Evolutionary conservation across 495 filamentous ascomycete genomes (phyloP), one percentile per base, ranked within the genome.

Genomic region (Amniculicola lignicola): DNA sequence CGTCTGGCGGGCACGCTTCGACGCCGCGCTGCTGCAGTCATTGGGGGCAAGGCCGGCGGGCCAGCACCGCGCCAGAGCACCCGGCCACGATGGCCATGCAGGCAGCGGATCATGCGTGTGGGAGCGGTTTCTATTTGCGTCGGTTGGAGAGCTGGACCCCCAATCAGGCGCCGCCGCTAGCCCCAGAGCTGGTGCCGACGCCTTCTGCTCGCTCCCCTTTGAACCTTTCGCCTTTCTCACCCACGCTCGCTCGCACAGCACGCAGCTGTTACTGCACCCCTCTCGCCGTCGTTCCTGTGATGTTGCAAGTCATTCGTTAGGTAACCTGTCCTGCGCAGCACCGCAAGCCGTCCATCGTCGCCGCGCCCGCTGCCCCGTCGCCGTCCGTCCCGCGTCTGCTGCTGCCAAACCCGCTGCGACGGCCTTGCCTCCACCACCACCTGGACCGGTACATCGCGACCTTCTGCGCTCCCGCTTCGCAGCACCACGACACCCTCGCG

Each of bases 31-130:
- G 52, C 52, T 23, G 46, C n/a, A n/a, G n/a, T n/a, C n/a, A n/a
- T n/a, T n/a, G n/a, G n/a, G n/a, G n/a, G n/a, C n/a, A n/a, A n/a
- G n/a, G n/a, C n/a, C n/a, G n/a, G 46, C 46, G 38, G 7, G 10
- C 2, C 7, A 50, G 21, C 43, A 28, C n/a, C 3, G 12, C 4
- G 19, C 22, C 11, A 9, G 3, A 7, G 31, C 31, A 16, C 31
- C 19, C 31, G 25, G 19, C 22, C 6, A 3, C 23, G 31, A 6
- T 19, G 3, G 11, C 15, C 44, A 10, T 4, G 10, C 27, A 36
- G 36, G 57, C 11, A 58, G 55, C 28, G 41, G 50, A 50, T 55
- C 33, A 54, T 61, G 57, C 57, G 57, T 45, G 57, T 55, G 57
- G 57, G 57, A 51, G n/a, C n/a, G n/a, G n/a, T n/a, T n/a, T n/a